Percentiles rank a stretch among this genome's conserved stretches.
These are phyloP conservation scores for Vanilla planifolia DNA, from an alignment of 106 monocot species.

Conservation along the genomic window DNA sequence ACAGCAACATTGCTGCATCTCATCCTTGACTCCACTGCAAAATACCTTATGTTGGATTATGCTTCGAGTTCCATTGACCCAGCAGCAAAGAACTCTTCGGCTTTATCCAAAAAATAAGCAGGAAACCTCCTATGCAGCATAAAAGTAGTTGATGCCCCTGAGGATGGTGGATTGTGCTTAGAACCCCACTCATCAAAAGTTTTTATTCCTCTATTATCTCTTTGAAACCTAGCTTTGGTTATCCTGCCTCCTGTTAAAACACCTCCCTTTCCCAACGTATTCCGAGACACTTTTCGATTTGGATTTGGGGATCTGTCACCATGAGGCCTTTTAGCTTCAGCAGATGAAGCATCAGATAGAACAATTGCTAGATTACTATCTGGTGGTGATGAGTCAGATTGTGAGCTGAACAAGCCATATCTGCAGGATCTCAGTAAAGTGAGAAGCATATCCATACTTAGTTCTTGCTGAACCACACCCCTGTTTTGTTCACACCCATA, in stretches of 20 bases:
- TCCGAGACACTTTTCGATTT: slow-evolving; percentile 30
- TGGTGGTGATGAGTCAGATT: slow-evolving; percentile 14
- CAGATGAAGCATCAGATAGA: slow-evolving; percentile 14
- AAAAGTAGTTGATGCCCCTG: slow-evolving; percentile 35
- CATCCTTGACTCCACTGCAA: too few relatives aligned
- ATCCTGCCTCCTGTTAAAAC: slow-evolving; percentile 22
- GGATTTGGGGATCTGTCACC: slow-evolving; percentile 28
- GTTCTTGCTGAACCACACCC: slow-evolving; percentile 83
- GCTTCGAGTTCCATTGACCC: slow-evolving; percentile 14
- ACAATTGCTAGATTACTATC: slow-evolving; percentile 18
- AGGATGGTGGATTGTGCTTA: slow-evolving; percentile 43
- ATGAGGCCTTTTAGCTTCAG: slow-evolving; percentile 40
- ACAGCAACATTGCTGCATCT: too few relatives aligned
- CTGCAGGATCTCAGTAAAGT: slow-evolving; percentile 72
- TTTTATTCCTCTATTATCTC: slow-evolving; percentile 44
- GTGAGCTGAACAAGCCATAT: slow-evolving; percentile 21
- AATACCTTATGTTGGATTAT: too few relatives aligned
- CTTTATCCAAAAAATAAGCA: slow-evolving; percentile 59
- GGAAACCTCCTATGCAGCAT: slow-evolving; percentile 73
- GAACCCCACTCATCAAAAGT: slow-evolving; percentile 54
- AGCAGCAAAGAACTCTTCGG: slow-evolving; percentile 71
- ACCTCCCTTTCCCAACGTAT: slow-evolving; percentile 21
- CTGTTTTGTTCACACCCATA: slow-evolving; percentile 90
- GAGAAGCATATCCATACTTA: slow-evolving; percentile 93
- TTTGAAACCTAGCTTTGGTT: slow-evolving; percentile 44